phyloP scores from a whole-genome alignment of 352 stramenopile species.

The Globisporangium megalacanthum region DNA sequence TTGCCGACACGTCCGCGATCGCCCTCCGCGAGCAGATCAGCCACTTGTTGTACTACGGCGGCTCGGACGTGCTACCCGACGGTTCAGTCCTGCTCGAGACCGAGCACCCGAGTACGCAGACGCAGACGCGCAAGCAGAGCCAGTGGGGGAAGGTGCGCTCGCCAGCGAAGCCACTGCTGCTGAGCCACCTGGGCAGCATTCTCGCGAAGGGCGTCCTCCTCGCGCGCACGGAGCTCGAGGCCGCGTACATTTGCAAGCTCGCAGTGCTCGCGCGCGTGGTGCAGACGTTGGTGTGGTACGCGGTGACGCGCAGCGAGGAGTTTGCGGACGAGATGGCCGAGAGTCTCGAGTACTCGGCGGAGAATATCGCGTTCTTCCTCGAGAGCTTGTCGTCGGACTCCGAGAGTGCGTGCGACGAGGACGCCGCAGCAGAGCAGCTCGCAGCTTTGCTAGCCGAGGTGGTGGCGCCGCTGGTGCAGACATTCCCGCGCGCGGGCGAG shows the following conservation, averaged over 20 bases:
- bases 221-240: conserved; percentile 45
- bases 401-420: conserved; percentile 16
- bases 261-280: conserved; percentile 66
- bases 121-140: conserved; percentile 82
- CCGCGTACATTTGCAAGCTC: conserved; percentile 52
- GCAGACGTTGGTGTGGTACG: conserved; percentile 75
- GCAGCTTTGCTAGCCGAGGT: conserved; percentile 22
- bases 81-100: conserved; percentile 68
- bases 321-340: conserved; percentile 63
- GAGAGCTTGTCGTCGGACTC: conserved; percentile 33
- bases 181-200: conserved; percentile 68
- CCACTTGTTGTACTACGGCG: conserved; percentile 66
- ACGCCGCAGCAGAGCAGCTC: conserved; percentile 24
- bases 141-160: conserved; percentile 79
- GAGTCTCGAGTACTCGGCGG: conserved; percentile 41
- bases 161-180: conserved; percentile 67
- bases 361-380: conserved; percentile 50
- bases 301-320: conserved; percentile 47
- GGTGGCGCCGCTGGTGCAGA: conserved; percentile 22
- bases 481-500: conserved; percentile 21
- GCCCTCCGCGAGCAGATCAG: conserved; percentile 39
- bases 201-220: conserved; percentile 68
- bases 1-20: conserved; percentile 19
- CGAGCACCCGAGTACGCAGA: conserved; percentile 77
- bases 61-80: conserved; percentile 60